Evolutionary conservation across 2,329 filamentous ascomycete genomes (phyloP), one percentile per base, ranked within the genome.

Genomic region (Didymella segeticola): DNA sequence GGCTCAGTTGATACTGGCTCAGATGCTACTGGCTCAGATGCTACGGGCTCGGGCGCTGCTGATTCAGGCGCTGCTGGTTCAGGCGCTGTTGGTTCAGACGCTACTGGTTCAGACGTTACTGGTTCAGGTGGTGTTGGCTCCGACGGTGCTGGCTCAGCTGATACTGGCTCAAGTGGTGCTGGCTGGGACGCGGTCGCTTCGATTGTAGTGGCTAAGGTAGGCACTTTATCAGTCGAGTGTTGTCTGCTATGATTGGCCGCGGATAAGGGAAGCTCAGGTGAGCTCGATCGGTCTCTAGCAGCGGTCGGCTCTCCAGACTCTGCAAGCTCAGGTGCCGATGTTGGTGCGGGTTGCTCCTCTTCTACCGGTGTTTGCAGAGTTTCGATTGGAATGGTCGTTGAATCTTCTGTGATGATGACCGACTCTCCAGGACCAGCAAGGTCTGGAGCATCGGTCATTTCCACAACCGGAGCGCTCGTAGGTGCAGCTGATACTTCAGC

Each of bases 191-290:
- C 36, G 5, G 23, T 17, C 15, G 46, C 33, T 27, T 61, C 39
- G 8, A 43, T 34, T 1, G 47, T 43, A 9, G 53, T 58, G 27
- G 48, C 48, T 46, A 66, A 57, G 14, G 63, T 64, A 11, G 66
- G 64, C 4, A 65, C 47, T 43, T 72, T 64, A 36, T 60, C 67
- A 12, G 62, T 52, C 10, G 76, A 78, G 20, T 67, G 71, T 43
- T 73, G 72, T 27, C 72, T 67, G 61, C 73, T 77, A 47, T 77
- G 75, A n/a, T 67, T 61, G 9, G 65, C 65, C 3, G 66, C 55
- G 14, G 71, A 70, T 7, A 79, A 60, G n/a, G 77, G 77, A 23
- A 77, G 57, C 17, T 79, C 77, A 15, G 77, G 75, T 4, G 77
- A 78, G 56, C 73, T 78, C 1, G 75, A 76, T 2, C 66, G 60